These are phyloP conservation scores for Roridomyces roridus DNA, from an alignment of 768 basidiomycete species.

Conservation along the genomic window DNA sequence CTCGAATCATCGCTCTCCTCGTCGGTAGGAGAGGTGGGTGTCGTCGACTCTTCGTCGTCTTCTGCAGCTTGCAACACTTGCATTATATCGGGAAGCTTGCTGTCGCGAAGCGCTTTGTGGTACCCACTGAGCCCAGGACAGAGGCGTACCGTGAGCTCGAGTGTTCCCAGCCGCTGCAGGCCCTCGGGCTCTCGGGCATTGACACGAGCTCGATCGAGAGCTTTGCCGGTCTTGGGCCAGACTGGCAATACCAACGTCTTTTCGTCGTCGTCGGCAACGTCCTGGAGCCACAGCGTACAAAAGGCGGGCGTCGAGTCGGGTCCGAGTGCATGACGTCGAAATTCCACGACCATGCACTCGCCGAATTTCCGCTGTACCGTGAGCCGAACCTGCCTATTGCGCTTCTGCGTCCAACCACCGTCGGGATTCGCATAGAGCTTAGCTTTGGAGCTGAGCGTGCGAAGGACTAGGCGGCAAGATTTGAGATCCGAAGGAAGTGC, in stretches of 20 bases:
- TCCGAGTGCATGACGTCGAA: constrained; percentile 45
- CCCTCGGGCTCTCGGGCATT: constrained; percentile 27
- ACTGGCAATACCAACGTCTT: constrained; percentile 35
- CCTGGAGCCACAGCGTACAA: constrained; percentile 47
- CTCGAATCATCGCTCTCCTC: constrained; percentile 24
- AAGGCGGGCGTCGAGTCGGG: constrained; percentile 40
- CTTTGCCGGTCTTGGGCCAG: constrained; percentile 27
- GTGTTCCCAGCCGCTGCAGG: constrained; percentile 14
- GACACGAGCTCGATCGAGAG: constrained; percentile 31
- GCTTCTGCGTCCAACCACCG: constrained; percentile 41
- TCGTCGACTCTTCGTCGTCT: constrained; percentile 32
- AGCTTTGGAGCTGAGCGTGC: constrained; percentile 40
- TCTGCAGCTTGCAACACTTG: constrained; percentile 42
- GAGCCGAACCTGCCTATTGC: constrained; percentile 37
- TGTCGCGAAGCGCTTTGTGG: constrained; percentile 41
- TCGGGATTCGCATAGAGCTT: constrained; percentile 38
- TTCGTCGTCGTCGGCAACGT: constrained; percentile 38
- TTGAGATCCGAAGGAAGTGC: constrained; percentile 41
- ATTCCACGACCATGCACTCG: constrained; percentile 44
- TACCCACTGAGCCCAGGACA: constrained; percentile 50
- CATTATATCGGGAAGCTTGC: constrained; percentile 45
- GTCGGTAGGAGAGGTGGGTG: constrained; percentile 31
- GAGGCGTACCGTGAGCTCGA: constrained; percentile 43
- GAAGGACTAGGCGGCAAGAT: constrained; percentile 47
- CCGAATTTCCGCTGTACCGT: constrained; percentile 50